Base-by-base conservation (phyloP, 2,329 filamentous ascomycete species). In the Gnomoniopsis sp. region DNA sequence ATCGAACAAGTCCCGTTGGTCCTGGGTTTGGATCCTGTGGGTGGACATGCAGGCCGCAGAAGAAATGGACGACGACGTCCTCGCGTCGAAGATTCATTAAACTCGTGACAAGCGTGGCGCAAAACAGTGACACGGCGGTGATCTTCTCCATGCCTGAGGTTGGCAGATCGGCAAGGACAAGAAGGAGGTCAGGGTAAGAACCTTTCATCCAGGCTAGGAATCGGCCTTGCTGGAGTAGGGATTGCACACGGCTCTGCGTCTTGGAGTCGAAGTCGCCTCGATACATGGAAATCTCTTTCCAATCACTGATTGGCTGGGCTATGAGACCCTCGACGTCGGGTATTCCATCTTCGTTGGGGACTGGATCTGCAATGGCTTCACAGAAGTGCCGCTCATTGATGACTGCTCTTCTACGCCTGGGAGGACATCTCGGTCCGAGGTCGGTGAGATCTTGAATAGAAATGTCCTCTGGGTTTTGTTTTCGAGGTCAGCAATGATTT, bases 141-240 rank as follows among this genome's bases (percentile, higher is more conserved):
- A 59, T 12, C 3, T 21, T 23, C 3, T 26, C 46, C 36, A 33
- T 34, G 3, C 30, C 22, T n/a, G 38, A 30, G 6, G 34, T 33
- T 2, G 30, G 30, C 22, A 57, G 21, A 26, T 55, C 53, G 14
- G 44, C 57, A n/a, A 55, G 48, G 12, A 48, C 49, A 6, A 59
- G 46, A 4, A 55, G 46, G 26, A 59, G 26, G 26, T 51, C 57
- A 3, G 51, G 38, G 6, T 59, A 30, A 1, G 22, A 36, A 14
- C 44, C 47, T 12, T 55, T 55, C 34, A 59, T 41, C 57, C 36
- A 55, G 14, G 17, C 6, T 12, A 55, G 11, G 30, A 59, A 59
- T 7, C 52, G n/a, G 2, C 43, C 34, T 6, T 59, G 14, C 2
- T 36, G 51, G 22, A 59, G 47, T 15, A 59, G 8, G 12, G 57